phyloP scores from a whole-genome alignment of 2,329 filamentous ascomycete species.

The Macrophomina pseudophaseolina region DNA sequence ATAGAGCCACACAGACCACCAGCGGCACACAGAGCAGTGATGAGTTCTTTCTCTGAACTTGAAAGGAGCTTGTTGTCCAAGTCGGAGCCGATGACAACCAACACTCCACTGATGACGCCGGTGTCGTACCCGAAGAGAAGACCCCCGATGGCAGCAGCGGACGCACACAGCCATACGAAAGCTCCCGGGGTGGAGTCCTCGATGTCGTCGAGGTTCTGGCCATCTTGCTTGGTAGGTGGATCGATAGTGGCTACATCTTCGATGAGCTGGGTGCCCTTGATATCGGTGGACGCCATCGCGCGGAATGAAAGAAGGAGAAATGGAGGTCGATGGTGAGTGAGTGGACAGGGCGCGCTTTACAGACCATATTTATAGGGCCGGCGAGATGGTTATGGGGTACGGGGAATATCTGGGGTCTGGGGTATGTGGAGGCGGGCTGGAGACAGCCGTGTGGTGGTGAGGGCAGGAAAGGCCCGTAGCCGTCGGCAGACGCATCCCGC shows the following conservation, averaged over 20 bases:
- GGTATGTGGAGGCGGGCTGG: too few species aligned
- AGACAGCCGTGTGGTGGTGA: too few species aligned
- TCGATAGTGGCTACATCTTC: background rate
- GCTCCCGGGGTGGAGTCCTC: conserved; percentile 29
- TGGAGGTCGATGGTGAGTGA: too few species aligned
- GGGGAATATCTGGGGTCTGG: too few species aligned
- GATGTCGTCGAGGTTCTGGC: conserved; percentile 27
- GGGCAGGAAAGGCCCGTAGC: too few species aligned
- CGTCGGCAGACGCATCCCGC: too few species aligned
- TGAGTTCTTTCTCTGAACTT: conserved; percentile 41
- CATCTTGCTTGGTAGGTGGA: background rate
- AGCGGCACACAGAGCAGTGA: conserved; percentile 45
- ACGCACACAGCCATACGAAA: conserved; percentile 28
- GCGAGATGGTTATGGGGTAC: too few species aligned
- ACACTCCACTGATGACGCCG: conserved; percentile 45
- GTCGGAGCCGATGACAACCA: conserved; percentile 41
- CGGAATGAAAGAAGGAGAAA: too few species aligned
- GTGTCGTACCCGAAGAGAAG: conserved; percentile 40
- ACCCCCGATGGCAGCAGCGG: conserved; percentile 30
- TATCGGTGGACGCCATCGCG: too few species aligned
- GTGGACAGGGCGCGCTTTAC: too few species aligned
- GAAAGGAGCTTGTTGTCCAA: conserved; percentile 17
- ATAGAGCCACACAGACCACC: conserved; percentile 46
- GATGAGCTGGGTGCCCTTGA: background rate
- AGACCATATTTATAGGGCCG: background rate